phyloP scores from a whole-genome alignment of 2,329 filamentous ascomycete species.

The Fusarium sp. region DNA sequence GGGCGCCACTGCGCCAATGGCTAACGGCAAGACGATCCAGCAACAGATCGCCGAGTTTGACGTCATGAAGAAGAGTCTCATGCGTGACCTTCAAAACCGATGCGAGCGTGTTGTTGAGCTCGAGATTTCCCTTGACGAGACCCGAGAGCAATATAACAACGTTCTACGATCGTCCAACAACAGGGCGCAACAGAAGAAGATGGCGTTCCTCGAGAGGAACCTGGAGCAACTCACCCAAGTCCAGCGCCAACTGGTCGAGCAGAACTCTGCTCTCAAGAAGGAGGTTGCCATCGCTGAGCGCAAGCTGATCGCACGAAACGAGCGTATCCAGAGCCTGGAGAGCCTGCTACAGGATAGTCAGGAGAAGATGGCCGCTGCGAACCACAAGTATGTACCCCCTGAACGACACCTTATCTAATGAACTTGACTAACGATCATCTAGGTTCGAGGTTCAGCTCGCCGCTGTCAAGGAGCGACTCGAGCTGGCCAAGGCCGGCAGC shows the following conservation, averaged over 20 bases:
- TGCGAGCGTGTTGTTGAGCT: conserved; percentile 98
- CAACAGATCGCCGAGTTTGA: conserved; percentile 99
- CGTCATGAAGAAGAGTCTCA: conserved; percentile 99
- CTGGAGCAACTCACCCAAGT: conserved; percentile 97
- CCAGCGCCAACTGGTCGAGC: conserved; percentile 96
- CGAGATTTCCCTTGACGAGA: conserved; percentile 97
- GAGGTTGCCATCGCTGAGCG: conserved; percentile 98
- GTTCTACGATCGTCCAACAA: conserved; percentile 97
- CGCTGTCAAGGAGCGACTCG: conserved; percentile 96
- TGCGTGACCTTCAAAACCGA: conserved; percentile 97
- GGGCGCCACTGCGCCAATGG: conserved; percentile 65
- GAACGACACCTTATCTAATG: background rate
- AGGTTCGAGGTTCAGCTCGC: conserved; percentile 98
- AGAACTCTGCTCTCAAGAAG: conserved; percentile 97
- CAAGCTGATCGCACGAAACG: conserved; percentile 95
- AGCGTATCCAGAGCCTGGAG: conserved; percentile 95
- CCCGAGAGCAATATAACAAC: conserved; percentile 98
- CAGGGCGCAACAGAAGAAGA: conserved; percentile 99
- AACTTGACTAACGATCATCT: conserved; percentile 40
- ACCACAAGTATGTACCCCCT: conserved; percentile 81
- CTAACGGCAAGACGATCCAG: conserved; percentile 90
- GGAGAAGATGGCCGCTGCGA: conserved; percentile 96
- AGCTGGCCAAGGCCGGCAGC: conserved; percentile 91
- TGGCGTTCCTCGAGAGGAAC: conserved; percentile 98
- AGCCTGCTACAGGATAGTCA: conserved; percentile 93